Evolutionary conservation across 345 rosid species (phyloP), one percentile per base, ranked within the genome.

Genomic region (Boechera retrofracta): DNA sequence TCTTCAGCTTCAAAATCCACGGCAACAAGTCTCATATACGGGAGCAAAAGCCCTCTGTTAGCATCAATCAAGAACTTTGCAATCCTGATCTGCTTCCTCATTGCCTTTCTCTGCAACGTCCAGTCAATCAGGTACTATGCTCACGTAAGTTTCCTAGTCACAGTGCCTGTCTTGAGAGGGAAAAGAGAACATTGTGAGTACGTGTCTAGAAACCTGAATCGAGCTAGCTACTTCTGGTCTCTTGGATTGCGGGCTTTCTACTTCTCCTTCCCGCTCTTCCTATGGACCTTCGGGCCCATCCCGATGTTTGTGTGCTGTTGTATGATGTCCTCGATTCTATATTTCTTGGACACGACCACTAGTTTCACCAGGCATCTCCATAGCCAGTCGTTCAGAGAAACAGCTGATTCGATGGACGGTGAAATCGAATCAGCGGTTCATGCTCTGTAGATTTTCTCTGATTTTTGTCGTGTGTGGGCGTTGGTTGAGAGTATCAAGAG

Each of bases 151-250:
- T 92, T 94, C 86, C 80, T 94, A 72, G 76, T 79, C 56, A 90
- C 98, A 8, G 76, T 90, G 53, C 92, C 97, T 8, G 79, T 88
- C n/a, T 82, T 92, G 0, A 45, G 60, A 53, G 95, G 80, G 44
- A 83, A 85, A 3, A 79, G 39, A 60, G 94, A 90, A 11, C 71
- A 83, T 15, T 82, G 90, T 26, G 97, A 87, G 66, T 92, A 94
- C 31, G 95, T 84, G 0, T 81, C 91, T 2, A 82, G 93, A 79
- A 92, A 87, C 88, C 86, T 94, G 79, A 94, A 92, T 74, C 81
- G 98, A 56, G 98, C 94, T 73, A 92, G 97, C 80, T 82, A 82
- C 72, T 94, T 89, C 79, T 92, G 98, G 98, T 92, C 97, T 15
- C 86, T 94, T 6, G 98, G 98, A 29, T 65, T 94, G 66, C 89